These are phyloP conservation scores for Botrytis deweyae DNA, from an alignment of 2,329 filamentous ascomycete species.

Conservation along the genomic window DNA sequence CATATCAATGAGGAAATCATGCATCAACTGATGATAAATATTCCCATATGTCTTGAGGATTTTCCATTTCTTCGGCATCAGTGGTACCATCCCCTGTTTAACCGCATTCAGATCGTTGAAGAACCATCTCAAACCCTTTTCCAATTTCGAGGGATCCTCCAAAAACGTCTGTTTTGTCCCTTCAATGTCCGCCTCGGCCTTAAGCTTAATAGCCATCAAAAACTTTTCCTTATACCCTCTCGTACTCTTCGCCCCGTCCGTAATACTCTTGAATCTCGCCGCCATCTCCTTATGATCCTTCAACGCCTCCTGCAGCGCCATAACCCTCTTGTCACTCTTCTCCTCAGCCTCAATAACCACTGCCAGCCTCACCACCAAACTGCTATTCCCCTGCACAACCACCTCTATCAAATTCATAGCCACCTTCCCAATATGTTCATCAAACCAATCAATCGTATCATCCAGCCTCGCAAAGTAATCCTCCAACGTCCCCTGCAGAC, in stretches of 20 bases:
- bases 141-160: slow-evolving; percentile 76
- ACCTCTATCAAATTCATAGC: slow-evolving; percentile 88
- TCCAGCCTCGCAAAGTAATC: slow-evolving; percentile 89
- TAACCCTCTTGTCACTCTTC: slow-evolving; percentile 89
- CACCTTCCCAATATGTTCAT: slow-evolving; percentile 86
- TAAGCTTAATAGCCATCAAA: slow-evolving; percentile 64
- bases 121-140: slow-evolving; percentile 91
- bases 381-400: slow-evolving; percentile 81
- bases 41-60: slow-evolving; percentile 87
- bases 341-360: slow-evolving; percentile 94
- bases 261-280: slow-evolving; percentile 90
- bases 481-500: slow-evolving; percentile 77
- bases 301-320: slow-evolving; percentile 89
- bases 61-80: slow-evolving; percentile 96
- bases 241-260: slow-evolving; percentile 85
- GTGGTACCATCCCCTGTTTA: slow-evolving; percentile 82
- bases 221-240: slow-evolving; percentile 98
- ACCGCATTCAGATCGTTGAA: slow-evolving; percentile 98
- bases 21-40: slow-evolving; percentile 94
- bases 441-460: slow-evolving; percentile 88
- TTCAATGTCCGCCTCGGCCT: slow-evolving; percentile 61
- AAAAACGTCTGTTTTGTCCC: slow-evolving; percentile 68
- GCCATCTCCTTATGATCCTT: slow-evolving; percentile 96
- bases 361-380: slow-evolving; percentile 86
- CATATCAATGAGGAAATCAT: slow-evolving; percentile 81